Evolutionary conservation across 2,329 filamentous ascomycete species (phyloP), one percentile per base, ranked within the genome.

Genomic region (Chaetoscypha palmicola): DNA sequence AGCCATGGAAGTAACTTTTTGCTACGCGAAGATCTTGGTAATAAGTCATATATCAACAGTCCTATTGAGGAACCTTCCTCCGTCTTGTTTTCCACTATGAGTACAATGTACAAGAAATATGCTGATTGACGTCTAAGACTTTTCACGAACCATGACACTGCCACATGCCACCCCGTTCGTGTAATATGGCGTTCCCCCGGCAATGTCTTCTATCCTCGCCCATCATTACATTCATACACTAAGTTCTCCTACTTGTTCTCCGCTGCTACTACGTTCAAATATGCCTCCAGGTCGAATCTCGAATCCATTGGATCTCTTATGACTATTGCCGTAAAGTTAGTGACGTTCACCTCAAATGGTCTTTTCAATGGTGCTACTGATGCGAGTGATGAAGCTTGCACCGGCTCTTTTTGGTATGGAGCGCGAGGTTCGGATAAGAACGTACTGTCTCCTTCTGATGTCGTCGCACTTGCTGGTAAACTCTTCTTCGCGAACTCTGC

Each of bases 251-350:
- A 59, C 40, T 56, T 51, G 41, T 56, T 61, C 55, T 72, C 70
- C 39, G 65, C 68, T 41, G 67, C 66, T 58, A 88, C 69, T 58
- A 77, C 73, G 61, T 79, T 76, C 66, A 95, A 69, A 67, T 79
- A 87, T 58, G 85, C 81, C 74, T 97, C 91, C 58, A 97, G 75
- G 66, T 98, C 90, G 71, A 97, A 97, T 63, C 89, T 87, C 63
- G 89, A 81, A 71, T 92, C 81, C 63, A 83, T 79, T 49, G 83
- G 83, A 69, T 97, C 83, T 63, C 79, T 73, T 66, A 83, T 76
- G 55, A 82, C 81, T 86, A 60, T 55, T 52, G 35, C 8, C 35
- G 8, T 52, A 30, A n/a, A 24, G 33, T 48, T 31, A 48, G 47
- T 30, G 38, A 20, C 39, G 32, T 28, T 21, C n/a, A n/a, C n/a